A percentile compares a stretch with the other conserved stretches of the same genome.
phyloP scores from a whole-genome alignment of 2,329 filamentous ascomycete species.

The Xylariaceae sp. region DNA sequence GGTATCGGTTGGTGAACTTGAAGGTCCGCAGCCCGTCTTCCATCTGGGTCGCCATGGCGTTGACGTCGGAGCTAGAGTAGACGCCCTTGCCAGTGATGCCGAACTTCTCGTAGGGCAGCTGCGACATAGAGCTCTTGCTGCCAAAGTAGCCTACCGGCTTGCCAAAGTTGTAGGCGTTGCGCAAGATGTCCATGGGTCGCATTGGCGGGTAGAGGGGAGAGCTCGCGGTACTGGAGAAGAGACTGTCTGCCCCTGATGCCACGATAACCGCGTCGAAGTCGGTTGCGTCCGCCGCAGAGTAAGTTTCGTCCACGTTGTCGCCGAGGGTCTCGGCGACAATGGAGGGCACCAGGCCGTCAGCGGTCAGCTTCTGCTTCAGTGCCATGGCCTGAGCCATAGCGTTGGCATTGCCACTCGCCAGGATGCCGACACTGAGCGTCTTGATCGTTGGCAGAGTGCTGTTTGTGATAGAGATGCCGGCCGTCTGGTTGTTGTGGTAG shows the following conservation, averaged over 20 bases:
- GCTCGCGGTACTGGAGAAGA: constrained; percentile 37
- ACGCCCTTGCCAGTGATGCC: constrained; percentile 31
- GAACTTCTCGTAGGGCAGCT: constrained; percentile 38
- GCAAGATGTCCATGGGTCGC: constrained; percentile 55
- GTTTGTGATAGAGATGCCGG: constrained; percentile 52
- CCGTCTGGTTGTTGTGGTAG: constrained; percentile 63
- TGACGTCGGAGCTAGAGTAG: constrained; percentile 27
- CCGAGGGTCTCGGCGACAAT: constrained; percentile 54
- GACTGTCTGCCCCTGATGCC: constrained; percentile 40
- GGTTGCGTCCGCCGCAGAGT: constrained; percentile 55
- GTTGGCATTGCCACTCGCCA: constrained; percentile 36
- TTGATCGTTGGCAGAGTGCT: constrained; percentile 51
- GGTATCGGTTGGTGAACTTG: constrained; percentile 59
- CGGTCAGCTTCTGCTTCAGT: constrained; percentile 42
- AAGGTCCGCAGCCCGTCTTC: constrained; percentile 54
- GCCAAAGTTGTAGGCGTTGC: constrained; percentile 58
- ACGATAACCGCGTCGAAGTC: constrained; percentile 58
- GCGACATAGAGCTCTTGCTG: constrained; percentile 12
- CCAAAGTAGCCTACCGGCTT: constrained; percentile 61
- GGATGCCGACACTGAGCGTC: constrained; percentile 55
- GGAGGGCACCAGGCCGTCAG: constrained; percentile 46
- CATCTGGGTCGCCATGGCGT: constrained; percentile 36
- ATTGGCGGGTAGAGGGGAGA: constrained; percentile 56
- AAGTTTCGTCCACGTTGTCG: constrained; percentile 52
- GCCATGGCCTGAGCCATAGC: constrained; percentile 37